These are phyloP conservation scores for Acanthochlamys bracteata DNA, from an alignment of 106 monocot species.

Conservation along the genomic window DNA sequence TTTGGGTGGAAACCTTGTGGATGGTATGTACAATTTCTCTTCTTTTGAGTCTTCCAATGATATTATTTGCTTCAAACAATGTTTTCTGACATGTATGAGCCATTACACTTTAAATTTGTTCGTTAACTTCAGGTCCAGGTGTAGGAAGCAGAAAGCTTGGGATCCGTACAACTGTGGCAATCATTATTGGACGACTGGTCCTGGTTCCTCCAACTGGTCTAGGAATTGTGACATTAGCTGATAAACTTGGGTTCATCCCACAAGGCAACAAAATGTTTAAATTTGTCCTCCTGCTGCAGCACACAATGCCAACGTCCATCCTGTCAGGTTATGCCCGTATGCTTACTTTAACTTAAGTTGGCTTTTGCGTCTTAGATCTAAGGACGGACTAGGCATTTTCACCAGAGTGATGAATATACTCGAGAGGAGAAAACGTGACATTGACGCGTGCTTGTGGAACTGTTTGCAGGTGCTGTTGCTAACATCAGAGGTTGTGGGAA, in stretches of 20 bases:
- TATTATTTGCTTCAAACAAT: background rate
- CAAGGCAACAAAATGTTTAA: conserved; percentile 85
- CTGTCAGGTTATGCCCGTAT: conserved; percentile 45
- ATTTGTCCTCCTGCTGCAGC: conserved; percentile 84
- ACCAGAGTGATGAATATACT: too few species aligned
- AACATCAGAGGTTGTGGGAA: conserved; percentile 85
- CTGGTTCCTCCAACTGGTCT: conserved; percentile 82
- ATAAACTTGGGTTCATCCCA: conserved; percentile 84
- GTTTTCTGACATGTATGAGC: background rate
- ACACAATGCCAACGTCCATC: conserved; percentile 83
- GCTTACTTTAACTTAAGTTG: too few species aligned
- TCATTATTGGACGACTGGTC: conserved; percentile 63
- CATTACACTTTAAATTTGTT: background rate
- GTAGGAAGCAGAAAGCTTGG: conserved; percentile 76
- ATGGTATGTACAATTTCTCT: conserved; percentile 28
- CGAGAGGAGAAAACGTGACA: too few species aligned
- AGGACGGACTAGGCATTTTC: too few species aligned
- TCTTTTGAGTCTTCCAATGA: background rate
- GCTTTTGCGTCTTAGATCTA: too few species aligned
- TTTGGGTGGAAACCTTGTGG: conserved; percentile 88
- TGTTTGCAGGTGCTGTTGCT: conserved; percentile 71
- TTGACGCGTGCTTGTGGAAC: background rate
- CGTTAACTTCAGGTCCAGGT: conserved; percentile 59
- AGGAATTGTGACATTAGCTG: conserved; percentile 70
- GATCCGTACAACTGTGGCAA: conserved; percentile 61